phyloP scores from a whole-genome alignment of 345 rosid genomes.

The Boechera stricta region DNA sequence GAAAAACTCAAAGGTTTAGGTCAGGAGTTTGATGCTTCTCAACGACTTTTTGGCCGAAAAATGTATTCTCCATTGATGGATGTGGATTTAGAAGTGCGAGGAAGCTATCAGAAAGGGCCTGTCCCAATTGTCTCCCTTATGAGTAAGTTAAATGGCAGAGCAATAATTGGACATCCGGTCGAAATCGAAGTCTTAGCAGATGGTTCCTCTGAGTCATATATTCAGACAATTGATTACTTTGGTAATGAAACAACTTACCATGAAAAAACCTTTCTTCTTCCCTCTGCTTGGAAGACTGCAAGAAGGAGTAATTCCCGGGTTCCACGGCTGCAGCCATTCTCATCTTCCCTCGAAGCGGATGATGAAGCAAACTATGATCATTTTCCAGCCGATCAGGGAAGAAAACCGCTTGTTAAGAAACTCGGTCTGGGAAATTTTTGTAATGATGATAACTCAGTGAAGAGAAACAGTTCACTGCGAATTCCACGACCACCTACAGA shows the following conservation, averaged over 20 bases:
- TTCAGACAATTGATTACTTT: slow-evolving; percentile 51
- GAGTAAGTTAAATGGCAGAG: slow-evolving; percentile 84
- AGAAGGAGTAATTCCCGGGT: slow-evolving; percentile 82
- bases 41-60: slow-evolving; percentile 52
- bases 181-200: slow-evolving; percentile 75
- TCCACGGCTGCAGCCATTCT: slow-evolving; percentile 65
- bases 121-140: slow-evolving; percentile 85
- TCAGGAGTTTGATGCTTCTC: slow-evolving; percentile 51
- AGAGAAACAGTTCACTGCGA: slow-evolving; percentile 52
- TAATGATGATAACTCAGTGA: slow-evolving; percentile 50
- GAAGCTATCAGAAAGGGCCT: slow-evolving; percentile 71
- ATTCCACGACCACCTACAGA: slow-evolving; percentile 52
- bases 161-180: slow-evolving; percentile 92
- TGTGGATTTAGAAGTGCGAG: slow-evolving; percentile 90
- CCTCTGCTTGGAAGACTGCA: slow-evolving; percentile 93
- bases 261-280: slow-evolving; percentile 57
- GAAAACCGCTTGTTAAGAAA: slow-evolving; percentile 51
- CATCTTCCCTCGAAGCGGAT: slow-evolving; percentile 54
- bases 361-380: slow-evolving; percentile 45
- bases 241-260: slow-evolving; percentile 56
- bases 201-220: slow-evolving; percentile 65
- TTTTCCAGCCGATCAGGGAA: slow-evolving; percentile 51
- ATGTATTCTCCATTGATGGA: slow-evolving; percentile 61
- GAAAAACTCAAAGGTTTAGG: slow-evolving; percentile 48
- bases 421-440: slow-evolving; percentile 45